Conservation (phyloP, 768 basidiomycete genomes). For the Xerocomellus amylosporus region DNA sequence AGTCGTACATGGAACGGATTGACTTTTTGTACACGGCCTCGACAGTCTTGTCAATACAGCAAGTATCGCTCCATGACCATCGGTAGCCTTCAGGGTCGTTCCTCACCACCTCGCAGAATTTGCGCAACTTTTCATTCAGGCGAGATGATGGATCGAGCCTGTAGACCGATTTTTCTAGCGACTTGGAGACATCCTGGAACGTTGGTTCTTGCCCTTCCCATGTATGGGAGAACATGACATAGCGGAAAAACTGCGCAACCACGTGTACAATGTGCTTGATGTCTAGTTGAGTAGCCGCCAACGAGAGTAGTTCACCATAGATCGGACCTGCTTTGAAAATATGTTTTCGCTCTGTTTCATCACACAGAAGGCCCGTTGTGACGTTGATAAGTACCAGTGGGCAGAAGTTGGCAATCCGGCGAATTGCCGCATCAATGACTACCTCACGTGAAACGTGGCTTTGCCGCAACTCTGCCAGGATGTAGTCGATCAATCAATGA, state of each 20-base stretch:
- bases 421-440: too few species aligned
- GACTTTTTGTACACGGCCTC: background rate
- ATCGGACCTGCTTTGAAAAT: too few species aligned
- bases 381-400: too few species aligned
- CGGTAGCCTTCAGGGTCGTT: background rate
- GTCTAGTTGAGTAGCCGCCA: too few species aligned
- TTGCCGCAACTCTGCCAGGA: too few species aligned
- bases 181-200: background rate
- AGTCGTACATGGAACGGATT: constrained; percentile 4
- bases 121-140: background rate
- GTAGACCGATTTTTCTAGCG: background rate
- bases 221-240: constrained; percentile 7
- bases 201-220: constrained; percentile 5
- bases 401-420: too few species aligned
- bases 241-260: background rate
- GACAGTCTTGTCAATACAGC: background rate
- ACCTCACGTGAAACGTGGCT: too few species aligned
- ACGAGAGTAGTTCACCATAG: too few species aligned
- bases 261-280: background rate
- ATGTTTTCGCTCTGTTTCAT: too few species aligned
- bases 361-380: too few species aligned
- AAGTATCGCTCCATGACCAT: constrained; percentile 3
- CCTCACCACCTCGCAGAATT: background rate
- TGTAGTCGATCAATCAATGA: too few species aligned
- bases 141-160: background rate